phyloP scores from a whole-genome alignment of 352 stramenopile species.

The Pilasporangium apinafurcum region DNA sequence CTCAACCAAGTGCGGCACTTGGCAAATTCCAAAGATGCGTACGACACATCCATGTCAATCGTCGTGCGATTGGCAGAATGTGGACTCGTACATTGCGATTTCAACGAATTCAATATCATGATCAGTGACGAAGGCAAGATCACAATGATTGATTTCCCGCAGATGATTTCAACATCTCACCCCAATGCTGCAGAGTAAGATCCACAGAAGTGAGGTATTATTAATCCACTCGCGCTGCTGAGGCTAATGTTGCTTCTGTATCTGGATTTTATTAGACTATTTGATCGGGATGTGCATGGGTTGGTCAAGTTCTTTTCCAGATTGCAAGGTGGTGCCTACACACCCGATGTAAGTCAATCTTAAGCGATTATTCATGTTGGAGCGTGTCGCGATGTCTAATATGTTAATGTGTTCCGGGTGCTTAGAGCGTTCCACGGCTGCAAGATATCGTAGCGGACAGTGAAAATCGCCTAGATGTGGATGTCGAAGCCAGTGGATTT shows the following conservation, averaged over 20 bases:
- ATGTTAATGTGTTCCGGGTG: too few species aligned
- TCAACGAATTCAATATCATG: conserved; percentile 99
- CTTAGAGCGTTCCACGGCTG: conserved; percentile 42
- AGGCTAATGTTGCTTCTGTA: conserved; percentile 13
- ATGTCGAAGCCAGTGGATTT: conserved; percentile 79
- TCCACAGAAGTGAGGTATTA: too few species aligned
- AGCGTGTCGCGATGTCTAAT: too few species aligned
- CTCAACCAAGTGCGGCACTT: conserved; percentile 94
- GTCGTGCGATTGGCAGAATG: conserved; percentile 95
- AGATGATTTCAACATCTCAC: conserved; percentile 99
- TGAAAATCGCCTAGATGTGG: conserved; percentile 53
- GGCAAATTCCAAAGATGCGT: conserved; percentile 93
- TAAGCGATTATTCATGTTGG: too few species aligned
- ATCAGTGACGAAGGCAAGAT: conserved; percentile 91
- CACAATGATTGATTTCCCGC: conserved; percentile 99
- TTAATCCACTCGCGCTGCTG: conserved; percentile 61
- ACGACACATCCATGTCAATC: conserved; percentile 93
- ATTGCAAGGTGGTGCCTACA: conserved; percentile 75
- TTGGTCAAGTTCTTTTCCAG: conserved; percentile 94
- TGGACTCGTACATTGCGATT: conserved; percentile 99
- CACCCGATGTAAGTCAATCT: conserved; percentile 78
- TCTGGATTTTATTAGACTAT: conserved; percentile 44
- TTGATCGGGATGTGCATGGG: conserved; percentile 95
- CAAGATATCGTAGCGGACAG: conserved; percentile 66
- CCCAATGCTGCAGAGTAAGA: conserved; percentile 96